Evolutionary conservation across 176 grass and related monocot species (phyloP), one percentile per base, ranked within the genome.

Genomic region (Olyra latifolia): DNA sequence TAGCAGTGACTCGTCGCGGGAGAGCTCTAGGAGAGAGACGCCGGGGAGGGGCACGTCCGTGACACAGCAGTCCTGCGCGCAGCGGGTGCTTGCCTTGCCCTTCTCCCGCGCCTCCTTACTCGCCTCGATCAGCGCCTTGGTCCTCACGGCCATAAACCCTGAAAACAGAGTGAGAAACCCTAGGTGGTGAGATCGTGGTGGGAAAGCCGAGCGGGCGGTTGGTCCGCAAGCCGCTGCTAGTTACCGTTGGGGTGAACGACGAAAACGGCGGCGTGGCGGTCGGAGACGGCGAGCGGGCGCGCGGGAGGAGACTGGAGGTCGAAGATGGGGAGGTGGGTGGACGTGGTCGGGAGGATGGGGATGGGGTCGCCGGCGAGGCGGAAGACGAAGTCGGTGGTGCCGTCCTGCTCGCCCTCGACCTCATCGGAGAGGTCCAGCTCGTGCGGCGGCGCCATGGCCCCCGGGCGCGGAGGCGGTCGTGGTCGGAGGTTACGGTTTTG

Each of bases 111-210:
- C 77, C 63, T 91, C 90, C 83, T 93, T 98, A 0, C 69, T 87
- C 5, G 87, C 86, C 59, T 74, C 78, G 55, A 95, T 98, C 46
- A 94, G 64, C 63, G 87, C 92, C 79, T 91, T 93, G 10, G 92
- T 95, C 84, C 44, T 91, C 13, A 81, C 92, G 39, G 79, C 95
- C 65, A 98, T 77, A 87, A 98, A 95, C 72, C 95, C 95, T 95
- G 88, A 19, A 62, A 61, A 65, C 19, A 16, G 57, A 81, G 40
- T 10, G 16, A n/a, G 45, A 84, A 88, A 50, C 80, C 79, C 66
- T 56, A 65, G 38, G 63, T 7, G 69, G 77, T 14, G 77, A 66
- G 62, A 71, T 16, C 12, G 62, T 74, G 69, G 27, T 20, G 35
- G 64, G 46, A 71, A 50, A 40, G 70, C 30, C 0, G 52, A 28